Percentiles rank a stretch among this genome's conserved stretches.
These are phyloP conservation scores for Pulicaria dysenterica DNA, from an alignment of 129 eudicot genomes.

Conservation along the genomic window DNA sequence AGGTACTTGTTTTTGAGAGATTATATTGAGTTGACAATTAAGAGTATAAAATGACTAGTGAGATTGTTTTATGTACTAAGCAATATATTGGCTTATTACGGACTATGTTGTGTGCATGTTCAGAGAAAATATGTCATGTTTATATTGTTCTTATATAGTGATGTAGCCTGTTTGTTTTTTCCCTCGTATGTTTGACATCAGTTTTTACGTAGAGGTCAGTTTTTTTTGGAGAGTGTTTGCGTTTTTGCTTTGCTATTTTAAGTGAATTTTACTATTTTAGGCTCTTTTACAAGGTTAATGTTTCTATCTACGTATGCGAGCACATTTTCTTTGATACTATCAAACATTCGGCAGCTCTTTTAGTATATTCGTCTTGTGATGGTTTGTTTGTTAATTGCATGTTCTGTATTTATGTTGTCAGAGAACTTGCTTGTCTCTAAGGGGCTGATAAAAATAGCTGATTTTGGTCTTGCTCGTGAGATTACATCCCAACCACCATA, in stretches of 20 bases:
- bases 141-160: constrained; percentile 1
- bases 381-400: neutral
- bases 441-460: constrained; percentile 78
- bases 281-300: neutral
- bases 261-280: neutral
- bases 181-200: neutral
- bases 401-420: constrained; percentile 33
- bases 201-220: neutral
- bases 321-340: neutral
- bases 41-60: neutral
- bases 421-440: constrained; percentile 84
- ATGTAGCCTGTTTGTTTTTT: neutral
- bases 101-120: constrained; percentile 9
- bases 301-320: neutral
- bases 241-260: neutral
- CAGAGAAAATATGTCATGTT: neutral
- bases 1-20: constrained; percentile 43
- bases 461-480: constrained; percentile 98
- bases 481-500: constrained; percentile 79
- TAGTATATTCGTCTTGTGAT: neutral
- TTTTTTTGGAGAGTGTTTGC: neutral
- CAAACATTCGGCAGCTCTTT: constrained; percentile 1
- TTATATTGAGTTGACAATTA: neutral
- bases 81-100: neutral
- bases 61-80: neutral